A percentile compares a stretch with the other conserved stretches of the same genome.
Conservation (phyloP, 768 basidiomycete species). For the Phylloporus sp. region DNA sequence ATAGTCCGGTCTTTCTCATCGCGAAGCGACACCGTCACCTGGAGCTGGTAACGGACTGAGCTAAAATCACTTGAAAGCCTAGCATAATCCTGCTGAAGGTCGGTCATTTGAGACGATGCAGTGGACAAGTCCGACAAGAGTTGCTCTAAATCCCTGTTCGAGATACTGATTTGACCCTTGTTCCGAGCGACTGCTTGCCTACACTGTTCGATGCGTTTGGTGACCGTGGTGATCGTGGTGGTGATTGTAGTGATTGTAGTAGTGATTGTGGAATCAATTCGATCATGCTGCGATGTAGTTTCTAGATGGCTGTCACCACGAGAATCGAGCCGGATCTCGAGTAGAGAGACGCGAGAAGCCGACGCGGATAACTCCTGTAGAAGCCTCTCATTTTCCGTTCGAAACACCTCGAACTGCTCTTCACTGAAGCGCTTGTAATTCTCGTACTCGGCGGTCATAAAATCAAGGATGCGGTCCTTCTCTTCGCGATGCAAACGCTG, state of each 20-base stretch:
- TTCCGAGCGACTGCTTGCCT: background rate
- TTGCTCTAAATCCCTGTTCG: slow-evolving; percentile 3
- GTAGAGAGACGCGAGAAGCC: background rate
- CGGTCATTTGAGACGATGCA: background rate
- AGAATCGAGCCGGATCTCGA: slow-evolving; percentile 2
- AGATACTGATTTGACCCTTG: background rate
- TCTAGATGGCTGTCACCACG: no score
- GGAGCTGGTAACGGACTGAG: background rate
- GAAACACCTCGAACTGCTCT: background rate
- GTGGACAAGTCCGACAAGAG: slow-evolving; percentile 1
- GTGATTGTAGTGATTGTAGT: background rate
- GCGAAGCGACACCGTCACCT: background rate
- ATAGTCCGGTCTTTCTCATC: no score
- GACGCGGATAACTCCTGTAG: background rate
- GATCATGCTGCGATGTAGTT: background rate
- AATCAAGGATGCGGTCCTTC: background rate
- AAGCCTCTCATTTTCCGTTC: background rate
- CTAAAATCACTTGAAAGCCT: background rate
- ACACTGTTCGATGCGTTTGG: background rate
- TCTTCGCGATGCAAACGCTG: slow-evolving; percentile 1
- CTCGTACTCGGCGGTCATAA: background rate
- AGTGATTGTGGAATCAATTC: background rate
- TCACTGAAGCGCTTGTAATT: background rate
- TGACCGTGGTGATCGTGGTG: background rate
- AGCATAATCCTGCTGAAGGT: background rate